Evolutionary conservation across 768 basidiomycete genomes (phyloP), one percentile per base, ranked within the genome.

Genomic region (Lentinula detonsa): DNA sequence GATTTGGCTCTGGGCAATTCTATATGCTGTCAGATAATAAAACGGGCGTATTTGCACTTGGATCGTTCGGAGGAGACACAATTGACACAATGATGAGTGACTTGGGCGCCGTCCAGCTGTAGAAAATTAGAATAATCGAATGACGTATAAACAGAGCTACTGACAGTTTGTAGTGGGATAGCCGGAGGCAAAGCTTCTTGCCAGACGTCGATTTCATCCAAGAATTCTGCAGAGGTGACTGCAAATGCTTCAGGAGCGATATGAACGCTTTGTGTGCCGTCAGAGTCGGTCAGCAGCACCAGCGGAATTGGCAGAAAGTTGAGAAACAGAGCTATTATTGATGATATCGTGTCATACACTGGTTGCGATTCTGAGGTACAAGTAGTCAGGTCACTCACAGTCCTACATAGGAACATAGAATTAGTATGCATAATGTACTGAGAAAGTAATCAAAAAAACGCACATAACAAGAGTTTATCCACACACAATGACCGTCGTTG

Each of bases 21-120:
- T 83, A 78, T 65, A 67, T 84, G 67, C 71, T 84, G n/a, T 69
- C 75, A 3, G 83, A 84, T 63, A 75, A 74, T 21, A 75, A 70
- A 58, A 85, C 83, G 4, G 84, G 84, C 42, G 80, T 85, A 11
- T 72, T 85, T 40, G 81, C 82, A 5, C 75, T 86, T 5, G 83
- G 84, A 16, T 84, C 82, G 68, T 86, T 86, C 69, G 78, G 80
- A 1, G 81, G 78, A 2, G 68, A 65, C 42, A 73, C 74, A 61
- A 81, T 79, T 62, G 69, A 69, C 35, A 61, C 61, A 6, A 81
- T 85, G 63, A 72, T 78, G 58, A 61, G 46, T n/a, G n/a, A n/a
- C 74, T 51, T 67, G 69, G 2, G 75, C 75, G 4, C 75, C 75
- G 43, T 71, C 69, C 6, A 75, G 69, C 74, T 75, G 45, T 6